These are phyloP conservation scores for Coemansia sp. DNA, from an alignment of 192 early-diverging fungal species.

Conservation along the genomic window DNA sequence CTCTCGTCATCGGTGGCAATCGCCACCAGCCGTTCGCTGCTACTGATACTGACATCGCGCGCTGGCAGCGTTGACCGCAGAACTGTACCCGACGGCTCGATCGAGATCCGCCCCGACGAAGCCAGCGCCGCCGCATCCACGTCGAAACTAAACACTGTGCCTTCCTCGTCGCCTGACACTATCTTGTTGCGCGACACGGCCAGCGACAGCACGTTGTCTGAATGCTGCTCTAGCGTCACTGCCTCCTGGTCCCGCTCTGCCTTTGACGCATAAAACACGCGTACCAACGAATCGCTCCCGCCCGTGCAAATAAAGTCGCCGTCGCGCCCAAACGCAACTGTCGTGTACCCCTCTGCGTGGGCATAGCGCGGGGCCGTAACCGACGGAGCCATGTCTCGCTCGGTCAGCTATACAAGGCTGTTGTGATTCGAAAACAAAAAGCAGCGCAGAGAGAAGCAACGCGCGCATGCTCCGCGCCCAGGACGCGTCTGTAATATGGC, in stretches of 20 bases:
- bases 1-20: conserved; percentile 42
- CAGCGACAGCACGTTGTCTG: conserved; percentile 28
- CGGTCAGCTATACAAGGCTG: too few relatives aligned
- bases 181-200: conserved; percentile 26
- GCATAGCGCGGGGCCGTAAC: conserved; percentile 31
- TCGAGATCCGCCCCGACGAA: conserved; percentile 1
- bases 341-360: conserved; percentile 43
- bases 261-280: conserved; percentile 26
- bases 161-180: conserved; percentile 41
- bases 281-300: conserved; percentile 40
- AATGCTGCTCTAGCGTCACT: conserved; percentile 39
- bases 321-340: conserved; percentile 21
- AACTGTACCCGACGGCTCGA: conserved; percentile 33
- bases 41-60: conserved; percentile 44
- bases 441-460: too few relatives aligned
- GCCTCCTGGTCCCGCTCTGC: conserved; percentile 38
- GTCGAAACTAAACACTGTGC: conserved; percentile 30
- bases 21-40: conserved; percentile 33
- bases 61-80: conserved; percentile 35
- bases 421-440: too few relatives aligned
- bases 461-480: too few relatives aligned
- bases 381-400: conserved; percentile 10
- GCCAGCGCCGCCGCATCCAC: conserved; percentile 2
- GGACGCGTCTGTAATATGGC: too few relatives aligned
- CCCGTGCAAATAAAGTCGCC: conserved; percentile 37